Base-by-base conservation (phyloP, 768 basidiomycete species). In the Lactarius psammicola region DNA sequence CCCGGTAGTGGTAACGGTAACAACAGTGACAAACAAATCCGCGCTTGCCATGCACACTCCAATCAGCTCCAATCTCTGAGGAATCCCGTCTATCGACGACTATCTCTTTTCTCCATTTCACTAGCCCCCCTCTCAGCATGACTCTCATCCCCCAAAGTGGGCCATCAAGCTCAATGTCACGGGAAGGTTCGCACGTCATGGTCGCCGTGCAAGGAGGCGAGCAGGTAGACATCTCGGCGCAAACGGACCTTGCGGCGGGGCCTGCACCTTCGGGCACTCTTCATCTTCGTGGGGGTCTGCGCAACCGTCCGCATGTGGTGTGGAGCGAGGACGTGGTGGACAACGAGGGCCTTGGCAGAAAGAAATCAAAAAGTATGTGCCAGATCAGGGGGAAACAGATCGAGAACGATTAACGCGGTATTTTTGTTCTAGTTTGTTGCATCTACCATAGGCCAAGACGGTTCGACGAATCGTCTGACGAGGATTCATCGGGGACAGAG, bases 331-430 rank as follows among this genome's bases (percentile, higher is more conserved):
- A 42, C 1, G 65, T 66, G 18, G 60, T 66, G 3, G 95, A 98
- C 74, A 97, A 98, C 72, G 95, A 98, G 72, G 87, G 87, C 0
- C 83, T 87, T 65, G 93, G 92, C 7, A 87, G 84, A 81, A 96
- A 97, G 77, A 92, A 90, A 68, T 94, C 93, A 33, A 98, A 98
- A 79, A 51, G 49, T 51, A 13, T 51, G 23, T 7, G n/a, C 23
- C 15, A 51, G 13, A 23, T 23, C 23, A 44, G 20, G 42, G 42
- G 44, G 31, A 46, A 10, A 46, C 49, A 26, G 26, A 51, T 13
- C 13, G n/a, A 23, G 23, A 23, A 49, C 23, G 46, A 49, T 26
- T 51, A 13, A 51, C 26, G 49, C 23, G 46, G n/a, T 1, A 23
- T 23, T 23, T 38, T 17, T 38, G 31, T 20, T 42, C 23, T 68